Base-by-base conservation (phyloP, 108 stramenopile species). In the Cylindrotheca closterium region DNA sequence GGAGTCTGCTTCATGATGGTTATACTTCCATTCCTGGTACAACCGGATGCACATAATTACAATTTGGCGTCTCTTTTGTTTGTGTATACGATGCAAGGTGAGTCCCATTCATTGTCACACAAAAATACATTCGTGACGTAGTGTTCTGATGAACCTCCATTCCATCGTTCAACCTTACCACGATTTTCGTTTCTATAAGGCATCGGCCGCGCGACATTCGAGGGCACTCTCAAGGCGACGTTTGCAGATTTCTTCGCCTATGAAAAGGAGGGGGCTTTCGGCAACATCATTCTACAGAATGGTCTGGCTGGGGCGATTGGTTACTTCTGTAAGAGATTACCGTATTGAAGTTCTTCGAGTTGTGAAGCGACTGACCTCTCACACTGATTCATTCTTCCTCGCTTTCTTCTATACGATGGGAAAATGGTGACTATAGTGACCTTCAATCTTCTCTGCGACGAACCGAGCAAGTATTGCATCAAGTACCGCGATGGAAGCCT, bases 171-270 rank as follows among this genome's bases (percentile, higher is more conserved):
- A n/a, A n/a, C n/a, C n/a, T n/a, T n/a, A n/a, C n/a, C n/a, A n/a
- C n/a, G n/a, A n/a, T n/a, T n/a, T n/a, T n/a, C n/a, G n/a, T n/a
- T n/a, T n/a, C n/a, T n/a, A n/a, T n/a, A n/a, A n/a, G n/a, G n/a
- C n/a, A n/a, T 79, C 1, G 93, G 93, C 47, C 61, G 93, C 51
- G 83, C 89, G 12, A 94, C 89, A 1, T 91, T 87, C 64, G 93
- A 94, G 64, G 84, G 89, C 3, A 84, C 93, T 1, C 71, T 89
- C 23, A 74, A 82, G 48, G 89, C 93, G 8, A 67, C 78, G 25
- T 94, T 87, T 77, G 93, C 88, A 17, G 89, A 91, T 55, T 86
- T 64, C 52, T 94, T 94, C 55, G 17, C 71, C 18, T 55, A 81
- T 26, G 87, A 93, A 50, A 84, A 81, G 52, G 87, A 86, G 49